Conservation (phyloP, 495 filamentous ascomycete species). For the Xanthoparmelia taractica region DNA sequence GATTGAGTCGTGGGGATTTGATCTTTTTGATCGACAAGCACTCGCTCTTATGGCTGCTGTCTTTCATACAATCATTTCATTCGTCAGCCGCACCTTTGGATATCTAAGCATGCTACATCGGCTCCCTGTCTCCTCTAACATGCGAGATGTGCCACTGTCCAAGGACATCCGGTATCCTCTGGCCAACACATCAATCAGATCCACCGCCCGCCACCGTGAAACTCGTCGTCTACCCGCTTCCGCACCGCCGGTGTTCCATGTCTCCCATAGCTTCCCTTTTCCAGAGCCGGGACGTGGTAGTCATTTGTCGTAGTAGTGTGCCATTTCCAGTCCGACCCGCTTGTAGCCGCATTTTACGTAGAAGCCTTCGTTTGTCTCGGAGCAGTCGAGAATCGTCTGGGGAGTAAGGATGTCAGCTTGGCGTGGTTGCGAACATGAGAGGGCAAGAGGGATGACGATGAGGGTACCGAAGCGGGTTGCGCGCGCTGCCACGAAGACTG, state of each 20-base stretch:
- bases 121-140: neutral
- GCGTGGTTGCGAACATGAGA: conserved; percentile 4
- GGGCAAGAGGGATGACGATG: neutral
- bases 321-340: conserved; percentile 92
- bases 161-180: neutral
- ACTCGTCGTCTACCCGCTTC: neutral
- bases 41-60: neutral
- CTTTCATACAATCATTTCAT: neutral
- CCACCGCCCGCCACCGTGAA: too few relatives aligned
- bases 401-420: conserved; percentile 6
- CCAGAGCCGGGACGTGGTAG: neutral
- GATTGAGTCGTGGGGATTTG: neutral
- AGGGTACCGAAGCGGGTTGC: too few relatives aligned
- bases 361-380: conserved; percentile 87
- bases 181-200: neutral
- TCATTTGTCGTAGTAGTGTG: conserved; percentile 69
- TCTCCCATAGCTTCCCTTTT: conserved; percentile 1
- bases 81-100: neutral
- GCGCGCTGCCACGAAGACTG: conserved; percentile 33
- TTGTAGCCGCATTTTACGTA: conserved; percentile 98
- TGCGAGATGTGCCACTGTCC: neutral
- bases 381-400: conserved; percentile 66
- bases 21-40: neutral
- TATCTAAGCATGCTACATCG: neutral
- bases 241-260: neutral